phyloP scores from a whole-genome alignment of 305 asterid genomes.

The Rubia occidens region DNA sequence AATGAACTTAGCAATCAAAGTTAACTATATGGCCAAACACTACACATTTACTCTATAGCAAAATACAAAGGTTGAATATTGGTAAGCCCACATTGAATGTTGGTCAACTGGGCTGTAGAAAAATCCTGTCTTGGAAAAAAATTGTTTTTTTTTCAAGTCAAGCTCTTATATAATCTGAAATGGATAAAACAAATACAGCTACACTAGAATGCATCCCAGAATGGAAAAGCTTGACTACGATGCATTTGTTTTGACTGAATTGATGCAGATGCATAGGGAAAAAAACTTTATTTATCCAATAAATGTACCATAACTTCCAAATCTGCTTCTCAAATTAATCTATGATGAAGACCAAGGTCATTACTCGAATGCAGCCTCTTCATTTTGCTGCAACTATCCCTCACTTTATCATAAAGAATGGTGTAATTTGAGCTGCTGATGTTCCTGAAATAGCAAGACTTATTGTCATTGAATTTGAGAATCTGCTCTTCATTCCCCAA shows the following conservation, averaged over 20 bases:
- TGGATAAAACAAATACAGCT: not conserved
- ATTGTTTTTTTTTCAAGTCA: not conserved
- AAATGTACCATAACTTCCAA: not conserved
- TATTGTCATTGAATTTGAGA: conserved; percentile 27
- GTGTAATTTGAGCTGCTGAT: conserved; percentile 73
- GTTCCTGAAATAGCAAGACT: conserved; percentile 52
- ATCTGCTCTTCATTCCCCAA: conserved; percentile 59
- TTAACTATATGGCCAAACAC: not conserved
- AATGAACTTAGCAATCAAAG: not conserved
- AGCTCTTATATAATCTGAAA: not conserved
- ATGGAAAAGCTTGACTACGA: not conserved
- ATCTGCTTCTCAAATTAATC: not conserved
- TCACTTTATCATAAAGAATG: conserved; percentile 44
- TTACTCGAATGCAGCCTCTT: conserved; percentile 1
- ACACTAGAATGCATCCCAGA: not conserved
- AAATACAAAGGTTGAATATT: not conserved
- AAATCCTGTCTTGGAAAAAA: not conserved
- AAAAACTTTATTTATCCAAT: not conserved
- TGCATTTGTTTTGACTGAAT: not conserved
- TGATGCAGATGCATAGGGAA: not conserved
- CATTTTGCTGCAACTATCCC: conserved; percentile 25
- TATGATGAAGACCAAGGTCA: not conserved
- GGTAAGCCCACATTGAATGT: not conserved
- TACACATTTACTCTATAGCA: not conserved
- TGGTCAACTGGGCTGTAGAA: not conserved